Evolutionary conservation across 2,329 filamentous ascomycete genomes (phyloP).

Genomic region (Penicillium sp.): DNA sequence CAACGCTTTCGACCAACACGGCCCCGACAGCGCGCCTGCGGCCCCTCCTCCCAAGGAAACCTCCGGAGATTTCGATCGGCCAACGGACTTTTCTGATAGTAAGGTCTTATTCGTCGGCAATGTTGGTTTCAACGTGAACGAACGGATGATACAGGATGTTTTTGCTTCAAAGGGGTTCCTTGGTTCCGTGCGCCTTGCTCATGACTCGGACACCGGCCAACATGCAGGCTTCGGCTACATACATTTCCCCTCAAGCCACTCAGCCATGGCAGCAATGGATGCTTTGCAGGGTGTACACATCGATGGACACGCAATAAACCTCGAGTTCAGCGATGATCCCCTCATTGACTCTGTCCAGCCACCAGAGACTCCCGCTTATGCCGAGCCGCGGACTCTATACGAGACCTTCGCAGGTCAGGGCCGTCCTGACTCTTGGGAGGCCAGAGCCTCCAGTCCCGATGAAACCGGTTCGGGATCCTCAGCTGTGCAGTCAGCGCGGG

Average conservation of each 20-base stretch:
- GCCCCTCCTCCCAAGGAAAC: background rate
- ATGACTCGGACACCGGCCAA: conserved; percentile 34
- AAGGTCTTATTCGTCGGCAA: conserved; percentile 44
- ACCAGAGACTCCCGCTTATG: conserved; percentile 4
- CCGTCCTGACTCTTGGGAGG: background rate
- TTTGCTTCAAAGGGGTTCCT: conserved; percentile 42
- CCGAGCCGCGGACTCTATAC: background rate
- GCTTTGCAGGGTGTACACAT: conserved; percentile 40
- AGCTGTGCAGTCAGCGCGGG: background rate
- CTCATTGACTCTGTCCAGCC: conserved; percentile 22
- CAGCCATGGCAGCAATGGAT: conserved; percentile 40
- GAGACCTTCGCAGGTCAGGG: background rate
- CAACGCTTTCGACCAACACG: background rate
- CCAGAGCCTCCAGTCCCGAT: background rate
- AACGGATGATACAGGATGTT: conserved; percentile 38
- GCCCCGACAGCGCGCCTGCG: background rate
- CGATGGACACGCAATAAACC: conserved; percentile 44
- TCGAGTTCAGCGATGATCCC: conserved; percentile 40
- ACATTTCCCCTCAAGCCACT: conserved; percentile 37
- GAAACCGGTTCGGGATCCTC: background rate
- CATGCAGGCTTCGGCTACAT: conserved; percentile 47
- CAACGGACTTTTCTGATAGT: conserved; percentile 7
- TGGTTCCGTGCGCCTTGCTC: conserved; percentile 38
- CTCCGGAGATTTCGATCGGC: background rate
- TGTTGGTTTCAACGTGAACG: conserved; percentile 42